Percentiles rank a stretch among this genome's conserved stretches.
These are phyloP conservation scores for Penicillium dipodomyicola DNA, from an alignment of 495 filamentous ascomycete species.

Conservation along the genomic window DNA sequence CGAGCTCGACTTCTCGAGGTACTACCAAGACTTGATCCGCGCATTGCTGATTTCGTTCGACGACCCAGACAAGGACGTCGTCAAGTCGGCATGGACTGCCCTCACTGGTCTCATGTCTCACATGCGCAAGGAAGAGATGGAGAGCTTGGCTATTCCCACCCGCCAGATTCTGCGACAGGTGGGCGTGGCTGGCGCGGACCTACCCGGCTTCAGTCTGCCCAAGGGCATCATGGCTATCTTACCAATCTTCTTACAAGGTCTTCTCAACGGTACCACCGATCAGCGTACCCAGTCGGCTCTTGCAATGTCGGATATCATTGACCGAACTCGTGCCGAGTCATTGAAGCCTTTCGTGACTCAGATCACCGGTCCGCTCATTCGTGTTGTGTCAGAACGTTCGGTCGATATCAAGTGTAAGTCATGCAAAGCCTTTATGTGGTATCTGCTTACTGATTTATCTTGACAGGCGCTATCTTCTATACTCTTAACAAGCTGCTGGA, in stretches of 20 bases:
- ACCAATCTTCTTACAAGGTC: slow-evolving; percentile 94
- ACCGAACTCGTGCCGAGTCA: slow-evolving; percentile 78
- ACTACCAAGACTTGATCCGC: slow-evolving; percentile 91
- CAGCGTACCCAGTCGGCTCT: slow-evolving; percentile 89
- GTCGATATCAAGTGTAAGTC: slow-evolving; percentile 77
- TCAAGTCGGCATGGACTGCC: slow-evolving; percentile 90
- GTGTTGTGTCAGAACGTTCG: slow-evolving; percentile 93
- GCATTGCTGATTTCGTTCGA: slow-evolving; percentile 87
- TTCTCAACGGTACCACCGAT: slow-evolving; percentile 91
- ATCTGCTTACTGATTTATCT: slow-evolving; percentile 13
- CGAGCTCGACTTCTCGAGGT: slow-evolving; percentile 85
- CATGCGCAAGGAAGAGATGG: slow-evolving; percentile 98
- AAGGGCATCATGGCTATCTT: slow-evolving; percentile 97
- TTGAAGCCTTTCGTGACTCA: slow-evolving; percentile 93
- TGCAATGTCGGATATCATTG: slow-evolving; percentile 92
- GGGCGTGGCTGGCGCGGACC: slow-evolving; percentile 77
- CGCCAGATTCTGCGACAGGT: slow-evolving; percentile 81
- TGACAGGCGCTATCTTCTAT: slow-evolving; percentile 78
- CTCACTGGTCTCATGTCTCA: slow-evolving; percentile 82
- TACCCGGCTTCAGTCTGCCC: slow-evolving; percentile 86
- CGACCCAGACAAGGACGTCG: slow-evolving; percentile 76
- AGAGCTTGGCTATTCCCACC: slow-evolving; percentile 82
- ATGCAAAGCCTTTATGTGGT: neutral
- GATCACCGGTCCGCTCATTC: slow-evolving; percentile 94
- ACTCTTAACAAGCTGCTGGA: slow-evolving; percentile 93